A percentile compares a stretch with the other conserved stretches of the same genome.
Conservation (phyloP, 2,329 filamentous ascomycete genomes). For the Penicillium fuscoglaucum region DNA sequence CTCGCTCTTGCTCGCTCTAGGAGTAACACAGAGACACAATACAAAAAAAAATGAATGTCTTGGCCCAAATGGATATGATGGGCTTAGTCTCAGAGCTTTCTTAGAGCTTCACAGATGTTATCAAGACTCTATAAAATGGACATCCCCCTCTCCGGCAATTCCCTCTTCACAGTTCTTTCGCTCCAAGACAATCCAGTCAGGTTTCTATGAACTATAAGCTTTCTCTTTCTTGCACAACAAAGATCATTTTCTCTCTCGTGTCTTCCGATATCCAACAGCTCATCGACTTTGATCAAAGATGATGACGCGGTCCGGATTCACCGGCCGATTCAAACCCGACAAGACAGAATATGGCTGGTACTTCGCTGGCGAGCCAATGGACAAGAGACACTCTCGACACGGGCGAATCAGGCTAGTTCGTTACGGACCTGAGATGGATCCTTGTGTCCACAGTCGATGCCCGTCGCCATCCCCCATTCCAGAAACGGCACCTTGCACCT, state of each 20-base stretch:
- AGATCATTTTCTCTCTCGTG: neutral
- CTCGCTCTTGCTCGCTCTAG: neutral
- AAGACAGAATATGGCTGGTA: conserved; percentile 5
- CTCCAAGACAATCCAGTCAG: conserved; percentile 1
- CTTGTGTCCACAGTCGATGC: conserved; percentile 5
- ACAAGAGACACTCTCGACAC: conserved; percentile 1
- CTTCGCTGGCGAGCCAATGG: conserved; percentile 9
- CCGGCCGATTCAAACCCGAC: neutral
- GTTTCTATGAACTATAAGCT: neutral
- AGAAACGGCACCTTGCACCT: conserved; percentile 6
- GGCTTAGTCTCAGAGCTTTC: conserved; percentile 2
- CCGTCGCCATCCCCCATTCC: conserved; percentile 10
- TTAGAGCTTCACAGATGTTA: neutral
- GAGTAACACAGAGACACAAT: conserved; percentile 1
- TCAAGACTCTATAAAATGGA: conserved; percentile 5
- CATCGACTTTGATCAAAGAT: neutral
- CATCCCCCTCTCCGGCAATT: conserved; percentile 3
- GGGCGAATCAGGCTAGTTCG: conserved; percentile 6
- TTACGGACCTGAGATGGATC: conserved; percentile 2
- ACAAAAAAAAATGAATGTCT: conserved; percentile 2
- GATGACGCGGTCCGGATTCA: conserved; percentile 6
- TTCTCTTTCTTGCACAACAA: neutral
- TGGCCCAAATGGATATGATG: conserved; percentile 4
- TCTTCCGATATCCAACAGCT: neutral
- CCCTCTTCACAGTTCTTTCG: conserved; percentile 3